Evolutionary conservation across 257 asterid species (phyloP).

Genomic region (Solanum rostratum): DNA sequence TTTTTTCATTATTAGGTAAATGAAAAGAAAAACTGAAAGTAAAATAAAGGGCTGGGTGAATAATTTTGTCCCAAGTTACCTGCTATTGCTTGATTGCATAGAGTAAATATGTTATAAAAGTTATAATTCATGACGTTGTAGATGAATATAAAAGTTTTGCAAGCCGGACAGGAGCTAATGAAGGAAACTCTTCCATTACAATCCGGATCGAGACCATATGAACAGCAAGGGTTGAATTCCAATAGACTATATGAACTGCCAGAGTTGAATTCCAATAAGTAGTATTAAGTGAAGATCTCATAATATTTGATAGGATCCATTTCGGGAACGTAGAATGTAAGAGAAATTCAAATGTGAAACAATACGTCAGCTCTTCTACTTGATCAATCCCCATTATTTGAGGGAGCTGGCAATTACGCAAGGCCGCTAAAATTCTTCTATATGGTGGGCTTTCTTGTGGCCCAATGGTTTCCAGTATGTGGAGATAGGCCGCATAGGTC

Average conservation of each 20-base stretch:
- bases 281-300: conserved; percentile 50
- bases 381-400: too few relatives aligned
- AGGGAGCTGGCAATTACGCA: too few relatives aligned
- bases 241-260: conserved; percentile 48
- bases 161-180: conserved; percentile 46
- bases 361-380: too few relatives aligned
- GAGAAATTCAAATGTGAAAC: too few relatives aligned
- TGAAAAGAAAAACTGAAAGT: background rate
- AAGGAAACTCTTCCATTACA: conserved; percentile 45
- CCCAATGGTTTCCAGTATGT: too few relatives aligned
- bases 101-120: background rate
- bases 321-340: too few relatives aligned
- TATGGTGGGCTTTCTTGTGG: too few relatives aligned
- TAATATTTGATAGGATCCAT: too few relatives aligned
- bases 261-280: conserved; percentile 40
- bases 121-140: conserved; percentile 4
- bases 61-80: background rate
- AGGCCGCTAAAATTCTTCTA: too few relatives aligned
- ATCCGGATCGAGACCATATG: conserved; percentile 43
- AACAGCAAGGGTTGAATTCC: conserved; percentile 50
- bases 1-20: background rate
- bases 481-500: too few relatives aligned
- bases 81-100: background rate
- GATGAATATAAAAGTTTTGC: conserved; percentile 21
- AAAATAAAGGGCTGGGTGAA: background rate